Percentiles rank a stretch among this genome's conserved stretches.
Evolutionary conservation across 805 yeast species (phyloP).

Genomic region (Trichomonascus vanleenenianus): DNA sequence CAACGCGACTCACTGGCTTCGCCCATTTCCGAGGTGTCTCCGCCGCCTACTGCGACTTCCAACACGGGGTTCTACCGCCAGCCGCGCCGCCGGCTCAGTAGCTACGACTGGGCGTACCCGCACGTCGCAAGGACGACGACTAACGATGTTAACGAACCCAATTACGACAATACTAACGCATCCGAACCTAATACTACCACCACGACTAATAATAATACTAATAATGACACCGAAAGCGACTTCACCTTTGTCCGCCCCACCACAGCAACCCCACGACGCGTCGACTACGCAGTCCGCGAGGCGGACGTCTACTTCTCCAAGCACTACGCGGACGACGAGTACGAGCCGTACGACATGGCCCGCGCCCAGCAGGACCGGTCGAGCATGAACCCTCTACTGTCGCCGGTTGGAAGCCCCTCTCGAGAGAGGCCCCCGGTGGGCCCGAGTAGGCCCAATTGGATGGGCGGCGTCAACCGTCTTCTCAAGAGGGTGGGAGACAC

Average conservation of each 20-base stretch:
- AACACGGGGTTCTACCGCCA: conserved; percentile 15
- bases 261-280: conserved; percentile 17
- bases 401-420: no score
- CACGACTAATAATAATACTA: not conserved
- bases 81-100: conserved; percentile 14
- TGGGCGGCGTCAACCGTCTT: no score
- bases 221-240: conserved; percentile 3
- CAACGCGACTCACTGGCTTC: conserved; percentile 10
- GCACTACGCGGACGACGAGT: not conserved
- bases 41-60: conserved; percentile 2
- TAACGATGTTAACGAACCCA: not conserved
- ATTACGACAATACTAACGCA: not conserved
- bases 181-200: not conserved
- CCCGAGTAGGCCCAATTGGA: no score
- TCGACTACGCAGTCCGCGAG: conserved; percentile 53
- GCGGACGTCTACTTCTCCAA: conserved; percentile 41
- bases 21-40: conserved; percentile 12
- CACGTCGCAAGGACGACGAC: not conserved
- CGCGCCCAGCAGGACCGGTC: no score
- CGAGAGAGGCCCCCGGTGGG: no score
- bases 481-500: no score
- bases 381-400: no score
- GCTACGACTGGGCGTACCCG: conserved; percentile 17
- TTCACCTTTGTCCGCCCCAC: conserved; percentile 1
- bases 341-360: not conserved